These are phyloP conservation scores for Heliocybe sulcata DNA, from an alignment of 1,284 basidiomycete genomes.

Conservation along the genomic window DNA sequence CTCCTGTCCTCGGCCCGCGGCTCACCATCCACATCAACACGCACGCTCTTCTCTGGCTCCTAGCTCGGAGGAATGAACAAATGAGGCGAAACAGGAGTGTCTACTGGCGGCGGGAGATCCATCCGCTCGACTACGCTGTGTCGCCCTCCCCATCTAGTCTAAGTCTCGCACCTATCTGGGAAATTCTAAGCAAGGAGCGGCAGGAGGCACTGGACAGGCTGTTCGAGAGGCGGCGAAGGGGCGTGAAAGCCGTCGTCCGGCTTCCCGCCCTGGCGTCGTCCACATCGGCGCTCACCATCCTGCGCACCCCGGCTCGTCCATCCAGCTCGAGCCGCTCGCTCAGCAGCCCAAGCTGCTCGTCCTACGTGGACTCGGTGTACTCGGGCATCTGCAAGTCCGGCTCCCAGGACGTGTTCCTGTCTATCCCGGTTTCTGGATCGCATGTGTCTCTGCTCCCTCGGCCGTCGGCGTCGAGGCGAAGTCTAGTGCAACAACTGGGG, in stretches of 20 bases:
- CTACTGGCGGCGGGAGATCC: background rate
- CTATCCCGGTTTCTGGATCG: background rate
- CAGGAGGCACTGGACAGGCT: background rate
- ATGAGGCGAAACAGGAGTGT: background rate
- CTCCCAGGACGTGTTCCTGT: background rate
- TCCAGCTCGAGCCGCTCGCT: background rate
- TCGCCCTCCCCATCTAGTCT: background rate
- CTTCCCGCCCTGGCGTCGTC: background rate
- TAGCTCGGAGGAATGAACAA: background rate
- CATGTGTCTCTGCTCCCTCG: background rate
- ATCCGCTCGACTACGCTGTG: background rate
- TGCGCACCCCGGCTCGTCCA: background rate
- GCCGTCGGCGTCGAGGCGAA: background rate
- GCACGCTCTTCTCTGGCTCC: background rate
- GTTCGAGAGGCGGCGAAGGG: background rate
- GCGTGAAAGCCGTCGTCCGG: too few species aligned
- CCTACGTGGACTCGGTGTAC: background rate
- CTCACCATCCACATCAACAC: background rate
- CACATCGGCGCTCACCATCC: background rate
- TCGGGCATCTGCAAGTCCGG: background rate
- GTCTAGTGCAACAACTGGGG: background rate
- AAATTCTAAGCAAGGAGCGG: background rate
- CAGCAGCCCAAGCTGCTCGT: background rate
- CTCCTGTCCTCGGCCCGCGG: background rate
- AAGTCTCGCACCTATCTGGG: background rate